Evolutionary conservation across 1,284 basidiomycete genomes (phyloP), one percentile per base, ranked within the genome.

Genomic region (Ustilago curta): DNA sequence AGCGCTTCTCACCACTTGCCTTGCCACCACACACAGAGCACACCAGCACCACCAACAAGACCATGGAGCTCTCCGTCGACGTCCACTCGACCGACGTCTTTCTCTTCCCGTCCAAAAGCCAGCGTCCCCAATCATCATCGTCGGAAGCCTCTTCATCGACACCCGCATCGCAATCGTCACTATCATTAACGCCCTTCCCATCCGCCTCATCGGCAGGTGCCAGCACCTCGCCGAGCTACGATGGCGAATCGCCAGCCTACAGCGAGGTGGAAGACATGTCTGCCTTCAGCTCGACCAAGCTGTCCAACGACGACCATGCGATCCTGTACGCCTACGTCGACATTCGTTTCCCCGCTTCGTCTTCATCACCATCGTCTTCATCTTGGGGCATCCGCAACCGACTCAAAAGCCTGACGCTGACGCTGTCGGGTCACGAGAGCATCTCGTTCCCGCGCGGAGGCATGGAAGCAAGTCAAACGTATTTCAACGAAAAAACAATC

Each of bases 21-120:
- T 43, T 53, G 51, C 27, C 39, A 25, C 19, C 25, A 11, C 39
- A n/a, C 5, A 31, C 23, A 14, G 23, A 21, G 12, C 51, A 6
- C 39, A 31, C 12, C 27, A 29, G 25, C 25, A n/a, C 39, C 11
- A 19, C n/a, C 35, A 42, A 53, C 16, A 43, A 8, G 31, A 47
- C 21, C 4, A 65, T 71, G 56, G 59, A 71, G 55, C 59, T 71
- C n/a, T 58, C 53, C 0, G 69, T 71, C 31, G 52, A 59, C 42
- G 69, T 71, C 7, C 56, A 60, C 43, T 66, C 69, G 59, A 54
- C 63, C 37, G 63, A 66, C 52, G 57, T 71, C 40, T 71, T 58
- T 42, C 69, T 71, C 16, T 71, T 71, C 29, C 69, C 69, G 0
- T 62, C 59, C 18, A 70, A 64, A 49, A 54, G 35, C n/a, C 51